Base-by-base conservation (phyloP, 768 basidiomycete genomes). In the Russula abietina region DNA sequence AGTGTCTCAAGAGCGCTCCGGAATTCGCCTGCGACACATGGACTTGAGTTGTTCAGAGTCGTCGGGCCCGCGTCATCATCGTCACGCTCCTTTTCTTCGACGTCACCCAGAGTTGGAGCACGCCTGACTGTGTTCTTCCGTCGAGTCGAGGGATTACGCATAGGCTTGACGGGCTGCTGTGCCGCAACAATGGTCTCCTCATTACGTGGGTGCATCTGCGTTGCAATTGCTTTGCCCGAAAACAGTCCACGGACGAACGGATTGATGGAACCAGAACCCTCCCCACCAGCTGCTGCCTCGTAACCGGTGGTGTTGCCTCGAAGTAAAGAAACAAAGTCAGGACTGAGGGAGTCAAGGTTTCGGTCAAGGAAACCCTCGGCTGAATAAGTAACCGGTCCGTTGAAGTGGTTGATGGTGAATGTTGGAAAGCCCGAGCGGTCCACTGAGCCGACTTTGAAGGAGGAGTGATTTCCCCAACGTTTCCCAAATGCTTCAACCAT, bases 111-210 rank as follows among this genome's bases (percentile, higher is more conserved):
- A 3, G 82, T 80, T 5, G 81, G 79, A 71, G 84, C 77, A 22
- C 88, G 82, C 69, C 83, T 85, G 63, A 90, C 73, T 0, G 88
- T 85, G 24, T 81, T 81, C 74, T 93, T 93, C 61, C 93, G 81
- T 52, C 92, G 80, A 0, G 88, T 96, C 0, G 93, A 96, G 0
- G 95, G 95, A 0, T 90, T 85, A 10, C 95, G 86, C 87, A 97
- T 92, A 0, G 96, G 96, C 74, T 95, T 93, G 66, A 93, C 87
- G 39, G 87, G 86, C 72, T 97, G 94, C 71, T 94, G 93, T 0
- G 93, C 94, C 6, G 93, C 84, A 17, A 98, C 95, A 64, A 98
- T 95, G 0, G 95, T 97, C 55, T 96, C 94, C 69, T 98, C 93
- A 69, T 95, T 88, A 65, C 88, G 79, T 0, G 96, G 94, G 70